phyloP scores from a whole-genome alignment of 257 asterid genomes.

The Solanum appendiculatum region DNA sequence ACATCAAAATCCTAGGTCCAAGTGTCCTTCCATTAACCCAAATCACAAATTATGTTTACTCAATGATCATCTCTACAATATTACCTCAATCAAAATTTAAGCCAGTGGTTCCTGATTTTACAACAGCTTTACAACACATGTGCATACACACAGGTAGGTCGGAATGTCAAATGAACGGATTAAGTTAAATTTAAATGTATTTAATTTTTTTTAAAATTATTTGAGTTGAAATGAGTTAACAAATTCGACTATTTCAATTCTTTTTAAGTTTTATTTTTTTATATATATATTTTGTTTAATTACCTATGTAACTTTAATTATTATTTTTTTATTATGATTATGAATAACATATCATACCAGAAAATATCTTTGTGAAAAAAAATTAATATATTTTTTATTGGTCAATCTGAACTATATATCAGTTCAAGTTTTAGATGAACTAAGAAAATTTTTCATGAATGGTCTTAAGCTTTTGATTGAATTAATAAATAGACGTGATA shows the following conservation, averaged over 20 bases:
- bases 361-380: too few species aligned
- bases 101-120: conserved; percentile 40
- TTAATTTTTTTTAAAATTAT: not conserved
- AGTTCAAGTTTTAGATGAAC: not conserved
- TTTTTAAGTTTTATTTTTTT: too few species aligned
- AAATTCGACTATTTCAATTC: too few species aligned
- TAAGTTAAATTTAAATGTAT: not conserved
- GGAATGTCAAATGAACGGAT: not conserved
- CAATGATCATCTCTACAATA: not conserved
- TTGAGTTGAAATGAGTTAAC: not conserved
- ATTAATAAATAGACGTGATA: not conserved
- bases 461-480: not conserved
- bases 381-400: too few species aligned
- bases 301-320: not conserved
- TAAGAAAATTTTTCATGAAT: not conserved
- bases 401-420: not conserved
- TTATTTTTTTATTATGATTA: not conserved
- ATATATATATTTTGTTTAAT: not conserved
- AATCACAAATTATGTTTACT: conserved; percentile 25
- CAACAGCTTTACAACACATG: conserved; percentile 45
- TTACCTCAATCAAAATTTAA: not conserved
- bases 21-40: conserved; percentile 47
- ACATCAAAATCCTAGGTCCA: conserved; percentile 39
- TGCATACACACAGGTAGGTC: conserved; percentile 33
- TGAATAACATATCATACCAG: not conserved